phyloP scores from a whole-genome alignment of 208 protist genomes.

The Wallacemonas sp. region DNA sequence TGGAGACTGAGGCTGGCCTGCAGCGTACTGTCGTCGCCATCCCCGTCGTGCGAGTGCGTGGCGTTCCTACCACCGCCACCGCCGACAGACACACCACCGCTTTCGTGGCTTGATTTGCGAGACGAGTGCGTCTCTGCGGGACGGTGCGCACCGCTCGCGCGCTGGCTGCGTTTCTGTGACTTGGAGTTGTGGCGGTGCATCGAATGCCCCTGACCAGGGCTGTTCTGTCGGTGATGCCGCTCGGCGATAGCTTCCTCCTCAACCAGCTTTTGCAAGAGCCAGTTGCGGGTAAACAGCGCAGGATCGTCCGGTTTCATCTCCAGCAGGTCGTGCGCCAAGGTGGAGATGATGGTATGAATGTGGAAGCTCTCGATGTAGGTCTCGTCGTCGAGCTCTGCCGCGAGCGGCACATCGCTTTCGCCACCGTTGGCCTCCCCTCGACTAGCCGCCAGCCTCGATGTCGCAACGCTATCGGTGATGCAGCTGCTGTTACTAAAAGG shows the following conservation, averaged over 20 bases:
- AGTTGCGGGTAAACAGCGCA: slow-evolving; percentile 53
- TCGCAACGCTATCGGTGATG: slow-evolving; percentile 1
- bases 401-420: background rate
- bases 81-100: background rate
- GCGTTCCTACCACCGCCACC: too few species aligned
- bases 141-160: background rate
- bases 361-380: slow-evolving; percentile 53
- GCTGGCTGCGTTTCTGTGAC: background rate
- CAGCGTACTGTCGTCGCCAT: background rate
- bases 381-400: slow-evolving; percentile 38
- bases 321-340: slow-evolving; percentile 52
- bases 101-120: background rate
- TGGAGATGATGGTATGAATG: slow-evolving; percentile 40
- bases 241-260: background rate
- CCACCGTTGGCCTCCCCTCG: background rate
- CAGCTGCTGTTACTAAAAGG: background rate
- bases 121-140: background rate
- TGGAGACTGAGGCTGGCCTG: background rate
- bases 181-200: background rate
- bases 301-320: slow-evolving; percentile 61
- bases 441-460: background rate
- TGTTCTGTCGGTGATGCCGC: background rate
- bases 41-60: background rate
- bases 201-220: background rate
- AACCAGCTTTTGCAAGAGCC: slow-evolving; percentile 23